Percentiles rank a stretch among this genome's conserved stretches.
Conservation (phyloP, 1,284 basidiomycete genomes). For the Puccinia hordei region DNA sequence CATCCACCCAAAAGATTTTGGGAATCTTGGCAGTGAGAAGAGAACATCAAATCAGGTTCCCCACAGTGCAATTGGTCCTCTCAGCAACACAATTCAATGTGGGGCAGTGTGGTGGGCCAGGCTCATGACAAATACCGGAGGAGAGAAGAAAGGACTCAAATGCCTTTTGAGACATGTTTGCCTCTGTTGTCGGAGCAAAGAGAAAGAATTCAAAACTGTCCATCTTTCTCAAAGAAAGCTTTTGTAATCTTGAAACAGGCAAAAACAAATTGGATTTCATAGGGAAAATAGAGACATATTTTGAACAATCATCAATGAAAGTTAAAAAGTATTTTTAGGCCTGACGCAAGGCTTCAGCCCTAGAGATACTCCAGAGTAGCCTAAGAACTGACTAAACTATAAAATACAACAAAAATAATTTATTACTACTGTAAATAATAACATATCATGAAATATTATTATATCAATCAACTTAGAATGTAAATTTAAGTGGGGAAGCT, state of each 20-base stretch:
- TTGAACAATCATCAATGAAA: conserved; percentile 2
- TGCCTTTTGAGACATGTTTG: no score
- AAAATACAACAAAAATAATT: no score
- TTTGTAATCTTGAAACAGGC: no score
- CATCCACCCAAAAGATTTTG: conserved; percentile 23
- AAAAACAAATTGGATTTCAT: conserved; percentile 22
- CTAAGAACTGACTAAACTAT: no score
- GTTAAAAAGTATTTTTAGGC: no score
- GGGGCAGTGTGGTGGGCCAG: conserved; percentile 20
- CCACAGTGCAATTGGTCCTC: not conserved
- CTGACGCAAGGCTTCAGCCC: no score
- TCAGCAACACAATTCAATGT: conserved; percentile 26
- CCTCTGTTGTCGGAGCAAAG: not conserved
- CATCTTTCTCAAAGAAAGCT: not conserved
- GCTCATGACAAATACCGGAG: conserved; percentile 21
- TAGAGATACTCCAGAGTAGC: no score
- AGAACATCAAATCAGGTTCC: not conserved
- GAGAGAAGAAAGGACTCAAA: not conserved
- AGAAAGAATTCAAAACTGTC: not conserved
- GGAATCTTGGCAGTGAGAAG: not conserved
- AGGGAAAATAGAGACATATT: not conserved
- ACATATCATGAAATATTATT: no score
- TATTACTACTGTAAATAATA: no score
- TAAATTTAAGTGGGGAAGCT: no score
- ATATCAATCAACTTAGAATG: no score